Conservation (phyloP, 495 filamentous ascomycete species). For the Hyaloscypha variabilis region DNA sequence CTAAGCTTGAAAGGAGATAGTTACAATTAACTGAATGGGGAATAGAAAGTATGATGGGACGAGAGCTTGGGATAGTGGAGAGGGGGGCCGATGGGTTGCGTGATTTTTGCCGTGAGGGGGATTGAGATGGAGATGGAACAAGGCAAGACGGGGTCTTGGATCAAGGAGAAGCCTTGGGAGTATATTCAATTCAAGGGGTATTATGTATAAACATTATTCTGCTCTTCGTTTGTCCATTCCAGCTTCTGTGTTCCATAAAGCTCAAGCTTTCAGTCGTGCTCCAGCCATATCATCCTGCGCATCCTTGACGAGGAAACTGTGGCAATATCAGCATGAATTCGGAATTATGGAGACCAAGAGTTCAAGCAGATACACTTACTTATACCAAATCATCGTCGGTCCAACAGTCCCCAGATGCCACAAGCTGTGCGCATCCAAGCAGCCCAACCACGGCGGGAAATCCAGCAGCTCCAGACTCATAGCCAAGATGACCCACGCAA, state of each 20-base stretch:
- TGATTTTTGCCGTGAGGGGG: neutral
- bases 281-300: slow-evolving; percentile 71
- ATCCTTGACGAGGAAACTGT: slow-evolving; percentile 78
- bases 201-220: neutral
- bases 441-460: slow-evolving; percentile 82
- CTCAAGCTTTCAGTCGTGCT: slow-evolving; percentile 28
- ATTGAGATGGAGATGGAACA: neutral
- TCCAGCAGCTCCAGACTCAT: slow-evolving; percentile 97
- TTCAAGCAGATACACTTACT: slow-evolving; percentile 59
- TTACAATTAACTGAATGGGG: neutral
- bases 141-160: neutral
- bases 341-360: neutral
- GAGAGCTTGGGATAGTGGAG: neutral
- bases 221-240: neutral
- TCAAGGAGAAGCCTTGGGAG: neutral
- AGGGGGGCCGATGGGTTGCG: neutral
- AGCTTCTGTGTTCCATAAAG: neutral
- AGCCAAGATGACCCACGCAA: slow-evolving; percentile 86
- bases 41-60: neutral
- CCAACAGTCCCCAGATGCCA: slow-evolving; percentile 95
- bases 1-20: neutral
- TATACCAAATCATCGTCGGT: slow-evolving; percentile 92
- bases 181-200: slow-evolving; percentile 1
- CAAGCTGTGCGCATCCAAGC: slow-evolving; percentile 90
- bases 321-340: slow-evolving; percentile 8